Evolutionary conservation across 2,329 filamentous ascomycete species (phyloP), one percentile per base, ranked within the genome.

Genomic region (Leptoxyphium fumago): DNA sequence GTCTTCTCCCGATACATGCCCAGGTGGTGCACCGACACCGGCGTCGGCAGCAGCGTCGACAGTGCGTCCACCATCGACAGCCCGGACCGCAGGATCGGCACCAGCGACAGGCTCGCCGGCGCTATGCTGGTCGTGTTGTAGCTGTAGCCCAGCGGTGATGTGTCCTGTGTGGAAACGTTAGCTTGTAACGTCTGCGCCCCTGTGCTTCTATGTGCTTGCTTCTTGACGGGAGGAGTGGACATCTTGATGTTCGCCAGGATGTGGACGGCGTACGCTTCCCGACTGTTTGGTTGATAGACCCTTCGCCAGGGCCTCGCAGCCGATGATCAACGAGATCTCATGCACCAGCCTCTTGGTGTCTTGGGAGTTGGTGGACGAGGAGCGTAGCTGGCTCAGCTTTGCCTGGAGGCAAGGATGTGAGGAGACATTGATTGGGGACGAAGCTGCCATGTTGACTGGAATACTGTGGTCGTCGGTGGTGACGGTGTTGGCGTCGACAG

Each of bases 21-120:
- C 7, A 96, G 81, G 62, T 96, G 89, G 68, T 96, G 87, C 50
- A 95, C 77, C 6, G 87, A 81, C 29, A 89, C 83, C 11, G 85
- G 75, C 32, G 65, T 61, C 14, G 89, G 88, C 46, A 96, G 84
- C 55, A 96, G 73, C 26, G 79, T 80, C 67, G 89, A 81, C 38
- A 94, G 69, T 21, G 86, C 82, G 59, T 94, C 84, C 38, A 94
- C 75, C 88, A 96, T 95, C 61, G 78, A 84, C 36, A 95, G 71
- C 21, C 89, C 89, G 2, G 85, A 94, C 48, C 89, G 77, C n/a
- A 96, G 75, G 63, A 96, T 94, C 32, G 89, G 89, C 2, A 96
- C 81, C 43, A 96, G 74, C 43, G 81, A 88, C 53, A 95, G 75
- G 46, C 74, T 74, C 41, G 71, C 65, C 1, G 84, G 81, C 5